Percentiles rank a stretch among this genome's conserved stretches.
phyloP scores from a whole-genome alignment of 2,329 filamentous ascomycete species.

The Cryphonectria naterciae region DNA sequence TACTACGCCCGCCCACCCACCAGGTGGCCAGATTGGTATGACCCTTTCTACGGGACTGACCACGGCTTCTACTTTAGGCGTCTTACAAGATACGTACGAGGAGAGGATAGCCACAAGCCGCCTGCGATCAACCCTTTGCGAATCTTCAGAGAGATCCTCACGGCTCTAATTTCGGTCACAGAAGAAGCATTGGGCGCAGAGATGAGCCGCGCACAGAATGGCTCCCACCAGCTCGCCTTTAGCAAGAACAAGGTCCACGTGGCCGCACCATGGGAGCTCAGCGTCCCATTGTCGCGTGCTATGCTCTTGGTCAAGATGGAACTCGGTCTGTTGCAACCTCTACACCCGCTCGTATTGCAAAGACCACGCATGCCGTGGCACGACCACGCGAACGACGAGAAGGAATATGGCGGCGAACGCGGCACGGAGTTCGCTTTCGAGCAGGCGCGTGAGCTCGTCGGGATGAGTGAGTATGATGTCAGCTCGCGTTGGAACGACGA shows the following conservation, averaged over 20 bases:
- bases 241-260: background rate
- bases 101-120: background rate
- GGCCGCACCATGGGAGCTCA: background rate
- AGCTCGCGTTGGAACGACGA: no score
- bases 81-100: background rate
- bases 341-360: background rate
- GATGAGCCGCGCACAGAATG: background rate
- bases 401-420: background rate
- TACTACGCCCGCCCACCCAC: background rate
- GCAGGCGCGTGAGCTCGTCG: background rate
- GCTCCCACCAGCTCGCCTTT: background rate
- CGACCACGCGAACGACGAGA: background rate
- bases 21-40: background rate
- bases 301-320: background rate
- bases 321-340: background rate
- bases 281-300: background rate
- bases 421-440: background rate
- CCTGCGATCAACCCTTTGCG: background rate
- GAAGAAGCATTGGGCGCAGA: background rate
- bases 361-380: background rate
- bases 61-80: background rate
- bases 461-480: background rate
- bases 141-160: background rate
- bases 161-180: background rate
- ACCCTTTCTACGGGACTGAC: background rate